These are phyloP conservation scores for Rugonectria rugulosa DNA, from an alignment of 2,329 filamentous ascomycete genomes.

Conservation along the genomic window DNA sequence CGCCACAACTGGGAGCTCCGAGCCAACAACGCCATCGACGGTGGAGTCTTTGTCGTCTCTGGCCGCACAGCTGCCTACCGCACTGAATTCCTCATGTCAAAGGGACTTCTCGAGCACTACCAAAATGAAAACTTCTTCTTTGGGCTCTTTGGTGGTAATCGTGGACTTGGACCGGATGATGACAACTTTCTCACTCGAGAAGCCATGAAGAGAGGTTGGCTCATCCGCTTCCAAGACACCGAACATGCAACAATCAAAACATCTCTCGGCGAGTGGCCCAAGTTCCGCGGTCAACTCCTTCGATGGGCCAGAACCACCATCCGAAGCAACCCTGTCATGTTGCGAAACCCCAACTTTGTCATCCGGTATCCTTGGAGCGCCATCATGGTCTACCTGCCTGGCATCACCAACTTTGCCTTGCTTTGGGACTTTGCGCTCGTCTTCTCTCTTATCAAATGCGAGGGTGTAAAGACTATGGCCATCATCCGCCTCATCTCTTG, in stretches of 20 bases:
- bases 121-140: constrained; percentile 60
- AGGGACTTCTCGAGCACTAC: constrained; percentile 53
- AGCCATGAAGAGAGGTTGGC: constrained; percentile 57
- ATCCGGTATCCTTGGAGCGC: constrained; percentile 51
- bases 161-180: constrained; percentile 59
- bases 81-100: constrained; percentile 55
- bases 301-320: constrained; percentile 67
- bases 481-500: constrained; percentile 44
- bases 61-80: constrained; percentile 62
- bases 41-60: constrained; percentile 65
- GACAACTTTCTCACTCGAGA: constrained; percentile 69
- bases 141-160: constrained; percentile 40
- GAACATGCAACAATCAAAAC: constrained; percentile 58
- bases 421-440: constrained; percentile 58
- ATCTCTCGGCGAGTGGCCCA: constrained; percentile 56
- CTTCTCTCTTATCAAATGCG: constrained; percentile 32
- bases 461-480: not conserved
- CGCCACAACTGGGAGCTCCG: constrained; percentile 69
- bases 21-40: constrained; percentile 63
- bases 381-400: constrained; percentile 63
- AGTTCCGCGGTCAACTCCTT: constrained; percentile 60
- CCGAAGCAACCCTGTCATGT: constrained; percentile 60
- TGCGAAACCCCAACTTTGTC: constrained; percentile 50
- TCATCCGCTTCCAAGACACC: constrained; percentile 62
- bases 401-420: constrained; percentile 63